Conservation (phyloP, 78 protist genomes). For the Dictyostelium citrinum region DNA sequence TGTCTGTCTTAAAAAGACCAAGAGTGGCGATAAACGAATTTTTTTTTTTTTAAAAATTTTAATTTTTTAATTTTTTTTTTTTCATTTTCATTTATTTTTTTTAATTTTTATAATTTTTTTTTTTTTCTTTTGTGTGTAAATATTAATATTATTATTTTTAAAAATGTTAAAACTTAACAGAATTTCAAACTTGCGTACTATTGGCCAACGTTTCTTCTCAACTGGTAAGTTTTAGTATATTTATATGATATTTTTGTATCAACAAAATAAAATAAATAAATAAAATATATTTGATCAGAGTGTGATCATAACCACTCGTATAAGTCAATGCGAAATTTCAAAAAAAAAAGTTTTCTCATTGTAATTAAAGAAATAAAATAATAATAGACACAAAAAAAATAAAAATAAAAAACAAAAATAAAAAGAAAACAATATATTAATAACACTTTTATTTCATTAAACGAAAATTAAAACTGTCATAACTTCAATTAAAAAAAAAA, state of each 20-base stretch:
- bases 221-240: not conserved
- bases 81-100: not conserved
- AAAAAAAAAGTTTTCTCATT: no score
- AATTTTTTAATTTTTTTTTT: not conserved
- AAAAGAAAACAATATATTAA: not conserved
- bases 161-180: not conserved
- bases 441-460: not conserved
- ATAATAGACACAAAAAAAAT: not conserved
- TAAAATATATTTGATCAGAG: not conserved
- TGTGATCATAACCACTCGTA: no score
- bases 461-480: no score
- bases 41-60: not conserved
- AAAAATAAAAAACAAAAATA: not conserved
- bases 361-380: no score
- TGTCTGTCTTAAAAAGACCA: not conserved
- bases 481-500: no score
- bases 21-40: not conserved
- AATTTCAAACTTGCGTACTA: not conserved
- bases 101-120: not conserved
- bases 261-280: not conserved
- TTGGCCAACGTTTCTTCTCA: not conserved
- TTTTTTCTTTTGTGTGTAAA: not conserved
- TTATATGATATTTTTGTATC: not conserved
- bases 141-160: not conserved
- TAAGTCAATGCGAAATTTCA: no score